Evolutionary conservation across 345 rosid species (phyloP), one percentile per base, ranked within the genome.

Genomic region (Lenwebbia sp.): DNA sequence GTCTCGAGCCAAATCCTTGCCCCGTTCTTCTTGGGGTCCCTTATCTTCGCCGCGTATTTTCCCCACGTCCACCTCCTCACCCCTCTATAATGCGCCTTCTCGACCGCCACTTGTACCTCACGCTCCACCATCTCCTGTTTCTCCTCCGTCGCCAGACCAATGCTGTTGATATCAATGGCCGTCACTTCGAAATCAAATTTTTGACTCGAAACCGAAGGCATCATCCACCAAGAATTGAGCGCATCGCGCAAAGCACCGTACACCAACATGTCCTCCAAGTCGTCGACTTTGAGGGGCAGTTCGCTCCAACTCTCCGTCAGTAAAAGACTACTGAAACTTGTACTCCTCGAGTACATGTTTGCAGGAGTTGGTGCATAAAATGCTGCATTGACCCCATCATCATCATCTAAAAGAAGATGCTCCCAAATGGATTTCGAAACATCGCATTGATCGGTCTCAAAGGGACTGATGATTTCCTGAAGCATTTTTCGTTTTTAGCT

Each of bases 221-320:
- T 89, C 17, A 52, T 85, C 92, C 90, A 88, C 28, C 90, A 86
- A 28, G 58, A 85, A 26, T 85, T 85, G 87, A 88, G 75, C 4
- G 90, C 92, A 51, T 87, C 91, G 4, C 88, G 75, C 65, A 91
- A 88, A 83, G 88, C 89, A 13, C 88, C 86, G 85, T 87, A 86
- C 15, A 91, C 88, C 12, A 91, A 14, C 91, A 88, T 91, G 62
- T 90, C 93, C 75, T 90, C 91, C 5, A 90, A 90, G 82, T 90
- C 91, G 40, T 91, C 85, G 25, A 86, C 85, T 83, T 89, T 75
- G 13, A 88, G 83, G 1, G 91, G 92, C 84, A 90, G 85, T 15
- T 91, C 90, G 51, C 90, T 89, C 93, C 93, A 90, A 49, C 81
- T 91, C 23, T 90, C 91, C 6, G 89, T 75, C n/a, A 85, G 84